Evolutionary conservation across 1,284 basidiomycete genomes (phyloP).

Genomic region (Filobasidium uniguttulatum): DNA sequence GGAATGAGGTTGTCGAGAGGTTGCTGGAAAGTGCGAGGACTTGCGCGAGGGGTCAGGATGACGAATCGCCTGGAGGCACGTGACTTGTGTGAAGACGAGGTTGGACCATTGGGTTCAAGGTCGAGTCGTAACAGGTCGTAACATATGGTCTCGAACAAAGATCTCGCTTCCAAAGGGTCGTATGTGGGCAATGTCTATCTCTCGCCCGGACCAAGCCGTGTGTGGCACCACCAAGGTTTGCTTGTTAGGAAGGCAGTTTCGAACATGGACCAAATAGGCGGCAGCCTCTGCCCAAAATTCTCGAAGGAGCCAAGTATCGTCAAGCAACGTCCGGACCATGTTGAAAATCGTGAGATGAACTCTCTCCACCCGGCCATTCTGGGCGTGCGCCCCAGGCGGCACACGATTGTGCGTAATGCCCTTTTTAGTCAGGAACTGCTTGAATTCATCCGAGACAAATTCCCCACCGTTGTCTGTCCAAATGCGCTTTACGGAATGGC

Average conservation of each 20-base stretch:
- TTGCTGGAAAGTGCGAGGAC: no score
- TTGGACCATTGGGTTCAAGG: no score
- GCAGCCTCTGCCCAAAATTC: constrained; percentile 15
- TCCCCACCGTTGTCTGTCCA: constrained; percentile 15
- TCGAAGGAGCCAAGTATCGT: background rate
- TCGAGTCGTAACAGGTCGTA: no score
- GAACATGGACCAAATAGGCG: constrained; percentile 7
- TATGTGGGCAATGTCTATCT: constrained; percentile 4
- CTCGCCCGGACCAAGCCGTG: constrained; percentile 11
- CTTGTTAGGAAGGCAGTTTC: constrained; percentile 9
- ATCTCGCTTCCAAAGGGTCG: constrained; percentile 14
- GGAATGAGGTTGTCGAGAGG: no score
- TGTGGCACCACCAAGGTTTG: constrained; percentile 2
- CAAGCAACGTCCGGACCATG: constrained; percentile 1
- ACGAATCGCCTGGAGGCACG: no score
- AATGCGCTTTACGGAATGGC: background rate
- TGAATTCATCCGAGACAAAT: constrained; percentile 3
- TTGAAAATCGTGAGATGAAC: constrained; percentile 6
- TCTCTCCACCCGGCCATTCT: constrained; percentile 7
- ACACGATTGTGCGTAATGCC: constrained; percentile 7
- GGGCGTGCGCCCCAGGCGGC: constrained; percentile 7
- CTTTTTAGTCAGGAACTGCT: background rate
- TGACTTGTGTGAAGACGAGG: no score
- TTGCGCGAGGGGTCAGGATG: no score
- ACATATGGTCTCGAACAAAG: constrained; percentile 14